These are phyloP conservation scores for Lachancea quebecensis DNA, from an alignment of 805 yeast species.

Conservation along the genomic window DNA sequence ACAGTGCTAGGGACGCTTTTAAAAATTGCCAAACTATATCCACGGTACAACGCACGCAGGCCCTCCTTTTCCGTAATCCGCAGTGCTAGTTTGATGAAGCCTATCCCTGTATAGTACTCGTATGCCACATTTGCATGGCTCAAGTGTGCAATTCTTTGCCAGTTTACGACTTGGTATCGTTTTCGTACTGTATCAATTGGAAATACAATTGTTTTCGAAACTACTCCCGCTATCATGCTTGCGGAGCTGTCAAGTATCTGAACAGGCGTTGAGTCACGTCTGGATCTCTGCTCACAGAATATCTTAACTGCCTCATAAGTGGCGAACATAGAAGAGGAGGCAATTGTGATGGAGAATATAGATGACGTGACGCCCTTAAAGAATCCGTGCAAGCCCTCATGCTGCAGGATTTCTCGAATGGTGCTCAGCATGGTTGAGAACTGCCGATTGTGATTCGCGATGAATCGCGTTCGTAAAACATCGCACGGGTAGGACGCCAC, in stretches of 20 bases:
- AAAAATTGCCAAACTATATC: constrained; percentile 59
- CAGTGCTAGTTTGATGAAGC: constrained; percentile 28
- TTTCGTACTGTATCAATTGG: constrained; percentile 83
- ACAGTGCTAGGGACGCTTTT: constrained; percentile 79
- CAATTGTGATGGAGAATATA: constrained; percentile 56
- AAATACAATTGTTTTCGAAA: constrained; percentile 67
- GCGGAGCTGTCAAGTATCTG: constrained; percentile 45
- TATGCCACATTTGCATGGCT: constrained; percentile 16
- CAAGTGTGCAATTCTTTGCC: constrained; percentile 16
- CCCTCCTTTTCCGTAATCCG: constrained; percentile 53
- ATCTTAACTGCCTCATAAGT: constrained; percentile 43
- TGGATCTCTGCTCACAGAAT: constrained; percentile 35
- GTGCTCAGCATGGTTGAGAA: constrained; percentile 20
- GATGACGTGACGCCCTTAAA: constrained; percentile 45
- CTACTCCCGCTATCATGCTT: constrained; percentile 68
- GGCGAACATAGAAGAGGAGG: constrained; percentile 71
- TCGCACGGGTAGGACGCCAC: constrained; percentile 81
- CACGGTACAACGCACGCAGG: constrained; percentile 61
- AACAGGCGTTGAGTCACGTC: constrained; percentile 8
- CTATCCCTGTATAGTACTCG: constrained; percentile 11
- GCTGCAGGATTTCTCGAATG: constrained; percentile 27
- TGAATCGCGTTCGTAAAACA: constrained; percentile 77
- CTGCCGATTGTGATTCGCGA: constrained; percentile 45
- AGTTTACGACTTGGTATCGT: constrained; percentile 55
- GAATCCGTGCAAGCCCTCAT: constrained; percentile 42